Percentiles rank a stretch among this genome's conserved stretches.
These are phyloP conservation scores for Suillus subaureus DNA, from an alignment of 768 basidiomycete species.

Conservation along the genomic window DNA sequence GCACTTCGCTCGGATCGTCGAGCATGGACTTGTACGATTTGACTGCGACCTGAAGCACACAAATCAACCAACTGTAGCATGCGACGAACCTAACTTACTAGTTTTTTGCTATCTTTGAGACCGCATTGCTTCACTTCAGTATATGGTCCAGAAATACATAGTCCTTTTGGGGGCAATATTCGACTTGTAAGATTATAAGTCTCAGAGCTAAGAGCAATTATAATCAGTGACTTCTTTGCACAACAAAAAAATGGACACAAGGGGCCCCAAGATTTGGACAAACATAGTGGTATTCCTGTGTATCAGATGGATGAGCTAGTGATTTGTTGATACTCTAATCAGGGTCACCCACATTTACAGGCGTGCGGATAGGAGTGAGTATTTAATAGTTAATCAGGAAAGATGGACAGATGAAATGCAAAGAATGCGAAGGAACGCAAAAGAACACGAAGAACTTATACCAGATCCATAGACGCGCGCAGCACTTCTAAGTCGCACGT, in stretches of 20 bases:
- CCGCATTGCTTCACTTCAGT: background rate
- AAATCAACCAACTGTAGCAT: background rate
- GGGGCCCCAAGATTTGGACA: background rate
- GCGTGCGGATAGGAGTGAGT: background rate
- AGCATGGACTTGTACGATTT: background rate
- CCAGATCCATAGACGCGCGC: background rate
- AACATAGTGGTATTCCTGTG: constrained; percentile 1
- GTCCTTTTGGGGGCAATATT: background rate
- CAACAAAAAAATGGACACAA: background rate
- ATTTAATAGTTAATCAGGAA: background rate
- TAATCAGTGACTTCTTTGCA: background rate
- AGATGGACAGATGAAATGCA: background rate
- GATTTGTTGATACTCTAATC: background rate
- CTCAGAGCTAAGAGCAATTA: background rate
- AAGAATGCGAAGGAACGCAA: too few relatives aligned
- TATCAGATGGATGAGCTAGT: background rate
- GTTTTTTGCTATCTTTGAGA: background rate
- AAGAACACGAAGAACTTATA: background rate
- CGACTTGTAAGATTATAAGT: background rate
- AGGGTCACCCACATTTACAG: background rate
- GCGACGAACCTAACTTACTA: background rate
- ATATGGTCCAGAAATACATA: background rate
- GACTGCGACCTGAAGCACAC: background rate
- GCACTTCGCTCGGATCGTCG: background rate
- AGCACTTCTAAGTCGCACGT: background rate